Conservation (phyloP, 202 grass and related monocot genomes). For the Panicum virgatum region DNA sequence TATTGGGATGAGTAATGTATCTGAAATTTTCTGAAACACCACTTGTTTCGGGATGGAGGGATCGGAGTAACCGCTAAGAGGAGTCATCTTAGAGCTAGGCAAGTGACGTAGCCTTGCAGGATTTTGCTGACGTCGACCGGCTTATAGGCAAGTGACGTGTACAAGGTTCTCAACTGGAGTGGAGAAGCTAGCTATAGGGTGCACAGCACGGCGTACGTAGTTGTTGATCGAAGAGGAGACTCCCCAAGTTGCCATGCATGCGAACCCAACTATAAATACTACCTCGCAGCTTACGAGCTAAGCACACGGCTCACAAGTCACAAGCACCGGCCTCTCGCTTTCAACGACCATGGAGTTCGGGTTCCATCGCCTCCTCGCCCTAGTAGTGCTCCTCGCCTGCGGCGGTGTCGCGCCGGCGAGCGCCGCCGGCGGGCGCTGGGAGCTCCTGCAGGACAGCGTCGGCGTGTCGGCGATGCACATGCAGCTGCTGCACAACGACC, state of each 20-base stretch:
- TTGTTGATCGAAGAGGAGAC: neutral
- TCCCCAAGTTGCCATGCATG: neutral
- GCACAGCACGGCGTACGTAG: neutral
- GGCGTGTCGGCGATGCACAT: constrained; percentile 96
- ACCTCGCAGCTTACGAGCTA: neutral
- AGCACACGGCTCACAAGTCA: neutral
- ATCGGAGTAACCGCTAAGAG: no score
- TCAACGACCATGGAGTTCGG: neutral
- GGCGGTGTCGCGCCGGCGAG: neutral
- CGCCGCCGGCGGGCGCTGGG: constrained; percentile 53
- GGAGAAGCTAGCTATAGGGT: neutral
- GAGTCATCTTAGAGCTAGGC: no score
- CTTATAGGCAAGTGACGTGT: neutral
- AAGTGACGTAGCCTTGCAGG: no score
- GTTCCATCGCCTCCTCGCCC: neutral
- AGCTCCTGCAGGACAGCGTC: constrained; percentile 62
- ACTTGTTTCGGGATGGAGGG: no score
- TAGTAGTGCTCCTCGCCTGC: constrained; percentile 3
- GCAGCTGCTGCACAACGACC: constrained; percentile 90
- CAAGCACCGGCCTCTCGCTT: neutral
- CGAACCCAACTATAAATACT: neutral
- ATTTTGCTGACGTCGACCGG: neutral
- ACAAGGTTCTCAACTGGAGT: neutral
- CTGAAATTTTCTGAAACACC: no score
- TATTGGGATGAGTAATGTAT: no score